A percentile compares a stretch with the other conserved stretches of the same genome.
phyloP scores from a whole-genome alignment of 441 rosid species.

The Pelargonium fulgidum region DNA sequence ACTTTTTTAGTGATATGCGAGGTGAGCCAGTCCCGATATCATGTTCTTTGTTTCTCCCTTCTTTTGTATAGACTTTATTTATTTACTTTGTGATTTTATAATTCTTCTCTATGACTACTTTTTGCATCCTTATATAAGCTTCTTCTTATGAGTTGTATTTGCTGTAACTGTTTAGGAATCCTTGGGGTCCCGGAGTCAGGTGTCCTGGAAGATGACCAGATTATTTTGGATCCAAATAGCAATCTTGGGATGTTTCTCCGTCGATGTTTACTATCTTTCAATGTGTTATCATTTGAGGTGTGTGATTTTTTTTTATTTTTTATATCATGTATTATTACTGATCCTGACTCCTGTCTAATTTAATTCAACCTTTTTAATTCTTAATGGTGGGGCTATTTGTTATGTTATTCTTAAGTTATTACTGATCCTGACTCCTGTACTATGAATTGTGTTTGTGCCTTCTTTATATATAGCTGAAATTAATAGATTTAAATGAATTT shows the following conservation, averaged over 20 bases:
- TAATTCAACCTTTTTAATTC: too few relatives aligned
- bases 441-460: too few relatives aligned
- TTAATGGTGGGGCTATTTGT: too few relatives aligned
- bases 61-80: neutral
- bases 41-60: neutral
- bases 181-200: conserved; percentile 65
- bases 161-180: conserved; percentile 39
- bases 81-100: neutral
- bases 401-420: too few relatives aligned
- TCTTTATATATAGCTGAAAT: too few relatives aligned
- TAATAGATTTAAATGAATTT: too few relatives aligned
- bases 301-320: conserved; percentile 5
- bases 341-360: too few relatives aligned
- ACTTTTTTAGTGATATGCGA: conserved; percentile 69
- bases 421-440: too few relatives aligned
- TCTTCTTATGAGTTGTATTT: conserved; percentile 16
- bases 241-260: conserved; percentile 79
- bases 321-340: neutral
- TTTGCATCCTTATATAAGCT: neutral
- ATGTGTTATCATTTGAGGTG: conserved; percentile 78
- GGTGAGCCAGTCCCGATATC: conserved; percentile 33
- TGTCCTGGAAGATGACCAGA: conserved; percentile 65
- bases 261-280: conserved; percentile 78
- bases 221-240: conserved; percentile 74
- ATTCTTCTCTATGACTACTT: neutral